Evolutionary conservation across 306 rosid species (phyloP).

Genomic region (Quercus gilva): DNA sequence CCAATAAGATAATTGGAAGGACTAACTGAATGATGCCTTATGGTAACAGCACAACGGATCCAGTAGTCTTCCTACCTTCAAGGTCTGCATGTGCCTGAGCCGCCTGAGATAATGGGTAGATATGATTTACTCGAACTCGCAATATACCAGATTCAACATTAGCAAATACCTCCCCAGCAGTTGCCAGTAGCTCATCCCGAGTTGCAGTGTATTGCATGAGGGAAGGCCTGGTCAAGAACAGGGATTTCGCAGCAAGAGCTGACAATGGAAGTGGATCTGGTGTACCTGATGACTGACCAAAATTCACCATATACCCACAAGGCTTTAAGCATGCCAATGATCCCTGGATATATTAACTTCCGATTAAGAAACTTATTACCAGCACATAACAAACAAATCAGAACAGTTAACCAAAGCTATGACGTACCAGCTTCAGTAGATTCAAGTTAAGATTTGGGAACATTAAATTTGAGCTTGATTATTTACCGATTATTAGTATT

Average conservation of each 20-base stretch:
- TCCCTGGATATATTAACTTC: conserved; percentile 46
- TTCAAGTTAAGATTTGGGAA: not conserved
- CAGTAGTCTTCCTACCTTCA: conserved; percentile 73
- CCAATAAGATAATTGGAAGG: not conserved
- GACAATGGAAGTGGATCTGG: conserved; percentile 90
- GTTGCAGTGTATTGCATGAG: conserved; percentile 54
- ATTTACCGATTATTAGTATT: too few relatives aligned
- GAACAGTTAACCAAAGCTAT: not conserved
- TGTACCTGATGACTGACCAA: conserved; percentile 83
- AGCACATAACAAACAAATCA: not conserved
- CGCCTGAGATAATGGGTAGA: conserved; percentile 72
- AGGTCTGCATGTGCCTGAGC: conserved; percentile 79
- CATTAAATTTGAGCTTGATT: too few relatives aligned
- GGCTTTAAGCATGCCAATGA: conserved; percentile 70
- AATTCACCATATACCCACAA: conserved; percentile 76
- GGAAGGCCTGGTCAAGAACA: conserved; percentile 81
- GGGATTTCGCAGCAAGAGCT: conserved; percentile 56
- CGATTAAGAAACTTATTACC: not conserved
- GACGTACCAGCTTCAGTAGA: not conserved
- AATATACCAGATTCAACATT: conserved; percentile 51
- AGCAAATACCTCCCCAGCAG: conserved; percentile 73
- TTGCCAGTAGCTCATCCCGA: conserved; percentile 66
- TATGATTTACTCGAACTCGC: conserved; percentile 74
- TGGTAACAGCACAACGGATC: conserved; percentile 80
- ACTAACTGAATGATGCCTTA: conserved; percentile 17